A percentile compares a stretch with the other conserved stretches of the same genome.
These are phyloP conservation scores for Phanerodontia chrysosporium DNA, from an alignment of 768 basidiomycete species.

Conservation along the genomic window DNA sequence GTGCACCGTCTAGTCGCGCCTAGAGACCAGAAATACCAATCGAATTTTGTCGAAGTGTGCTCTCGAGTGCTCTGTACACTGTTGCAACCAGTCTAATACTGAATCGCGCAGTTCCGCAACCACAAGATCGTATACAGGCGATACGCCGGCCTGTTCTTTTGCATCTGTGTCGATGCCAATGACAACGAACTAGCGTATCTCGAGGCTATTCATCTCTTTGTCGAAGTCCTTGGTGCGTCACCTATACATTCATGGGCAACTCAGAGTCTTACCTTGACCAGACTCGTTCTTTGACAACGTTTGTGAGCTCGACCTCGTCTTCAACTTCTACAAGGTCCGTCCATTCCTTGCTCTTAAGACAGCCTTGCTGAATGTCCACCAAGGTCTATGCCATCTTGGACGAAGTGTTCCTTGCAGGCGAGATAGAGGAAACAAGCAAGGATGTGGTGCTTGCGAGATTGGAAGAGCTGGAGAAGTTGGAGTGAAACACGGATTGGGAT, in stretches of 20 bases:
- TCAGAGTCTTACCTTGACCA: not conserved
- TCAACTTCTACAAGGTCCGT: constrained; percentile 94
- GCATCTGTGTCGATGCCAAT: constrained; percentile 94
- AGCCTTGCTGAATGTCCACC: not conserved
- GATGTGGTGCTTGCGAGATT: constrained; percentile 89
- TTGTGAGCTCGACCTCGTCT: constrained; percentile 95
- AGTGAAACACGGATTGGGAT: constrained; percentile 36
- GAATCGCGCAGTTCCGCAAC: constrained; percentile 75
- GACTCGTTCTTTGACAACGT: constrained; percentile 99
- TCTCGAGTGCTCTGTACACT: not conserved
- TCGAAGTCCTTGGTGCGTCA: constrained; percentile 86
- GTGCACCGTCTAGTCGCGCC: constrained; percentile 96
- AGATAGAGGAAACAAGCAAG: constrained; percentile 97
- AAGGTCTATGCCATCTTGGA: constrained; percentile 98
- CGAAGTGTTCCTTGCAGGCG: constrained; percentile 96
- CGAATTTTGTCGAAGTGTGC: constrained; percentile 95
- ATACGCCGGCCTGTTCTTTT: constrained; percentile 97
- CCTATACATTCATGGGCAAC: not conserved
- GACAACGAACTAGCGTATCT: constrained; percentile 98
- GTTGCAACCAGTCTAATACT: not conserved
- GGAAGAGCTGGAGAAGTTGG: constrained; percentile 90
- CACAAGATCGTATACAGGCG: constrained; percentile 97
- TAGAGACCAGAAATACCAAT: constrained; percentile 97
- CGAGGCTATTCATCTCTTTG: constrained; percentile 97
- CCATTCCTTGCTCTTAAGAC: not conserved